Conservation (phyloP, 139 green algal genomes). For the Chlamydomonas sphaeroides region DNA sequence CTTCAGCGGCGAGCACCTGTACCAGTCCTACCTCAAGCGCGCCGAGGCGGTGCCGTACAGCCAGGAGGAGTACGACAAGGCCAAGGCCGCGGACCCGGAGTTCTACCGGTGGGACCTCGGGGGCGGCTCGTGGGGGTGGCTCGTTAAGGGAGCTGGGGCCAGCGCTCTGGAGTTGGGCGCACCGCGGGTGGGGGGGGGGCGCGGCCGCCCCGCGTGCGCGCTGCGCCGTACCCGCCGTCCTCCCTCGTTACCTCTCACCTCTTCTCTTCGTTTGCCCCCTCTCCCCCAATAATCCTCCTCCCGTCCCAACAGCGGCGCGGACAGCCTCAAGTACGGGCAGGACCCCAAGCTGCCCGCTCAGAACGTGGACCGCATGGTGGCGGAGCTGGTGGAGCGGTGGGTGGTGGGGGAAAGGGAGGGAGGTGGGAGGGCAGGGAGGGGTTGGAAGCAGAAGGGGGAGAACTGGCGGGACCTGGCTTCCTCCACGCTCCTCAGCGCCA, state of each 20-base stretch:
- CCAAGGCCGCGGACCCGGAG: conserved; percentile 80
- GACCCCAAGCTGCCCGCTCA: conserved; percentile 64
- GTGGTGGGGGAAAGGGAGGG: background rate
- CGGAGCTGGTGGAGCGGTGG: conserved; percentile 82
- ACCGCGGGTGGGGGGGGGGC: too few species aligned
- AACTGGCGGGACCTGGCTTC: too few species aligned
- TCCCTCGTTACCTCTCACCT: too few species aligned
- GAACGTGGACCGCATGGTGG: conserved; percentile 92
- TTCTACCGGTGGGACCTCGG: conserved; percentile 73
- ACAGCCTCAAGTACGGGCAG: conserved; percentile 82
- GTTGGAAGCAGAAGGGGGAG: background rate
- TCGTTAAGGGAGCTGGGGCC: too few species aligned
- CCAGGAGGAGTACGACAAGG: conserved; percentile 79
- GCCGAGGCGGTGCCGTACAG: conserved; percentile 64
- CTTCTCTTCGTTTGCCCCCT: too few species aligned
- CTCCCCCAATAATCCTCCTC: too few species aligned
- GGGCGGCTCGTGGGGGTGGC: too few species aligned
- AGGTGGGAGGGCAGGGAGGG: background rate
- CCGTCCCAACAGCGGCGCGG: conserved; percentile 47
- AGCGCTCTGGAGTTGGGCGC: too few species aligned
- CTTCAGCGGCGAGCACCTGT: conserved; percentile 80
- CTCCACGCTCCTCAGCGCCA: too few species aligned
- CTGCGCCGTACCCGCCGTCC: too few species aligned
- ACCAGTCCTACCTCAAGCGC: conserved; percentile 88
- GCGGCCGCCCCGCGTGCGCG: too few species aligned